Percentiles rank a stretch among this genome's conserved stretches.
phyloP scores from a whole-genome alignment of 75 land plant genomes.

The Sequoiadendron giganteum region DNA sequence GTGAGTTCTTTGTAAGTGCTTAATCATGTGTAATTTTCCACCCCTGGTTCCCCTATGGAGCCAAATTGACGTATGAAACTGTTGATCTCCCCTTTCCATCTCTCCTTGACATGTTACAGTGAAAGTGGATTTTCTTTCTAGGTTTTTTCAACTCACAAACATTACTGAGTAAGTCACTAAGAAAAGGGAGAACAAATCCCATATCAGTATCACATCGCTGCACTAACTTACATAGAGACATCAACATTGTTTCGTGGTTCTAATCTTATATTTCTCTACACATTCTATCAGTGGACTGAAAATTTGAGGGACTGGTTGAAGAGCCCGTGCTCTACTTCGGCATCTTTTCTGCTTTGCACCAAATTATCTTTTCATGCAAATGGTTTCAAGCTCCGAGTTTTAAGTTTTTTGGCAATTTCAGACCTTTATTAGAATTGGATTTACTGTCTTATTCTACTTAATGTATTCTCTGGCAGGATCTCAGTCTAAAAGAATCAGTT shows the following conservation, averaged over 20 bases:
- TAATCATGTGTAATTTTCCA: not conserved
- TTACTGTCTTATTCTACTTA: not conserved
- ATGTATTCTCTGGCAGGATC: constrained; percentile 20
- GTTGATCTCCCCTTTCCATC: not conserved
- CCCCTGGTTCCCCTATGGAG: not conserved
- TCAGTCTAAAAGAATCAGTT: constrained; percentile 32
- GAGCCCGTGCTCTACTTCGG: not conserved
- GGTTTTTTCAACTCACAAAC: not conserved
- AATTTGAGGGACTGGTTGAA: not conserved
- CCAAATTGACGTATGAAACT: not conserved
- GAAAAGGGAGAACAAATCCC: too few relatives aligned
- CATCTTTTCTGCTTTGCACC: not conserved
- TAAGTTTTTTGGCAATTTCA: not conserved
- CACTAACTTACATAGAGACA: not conserved
- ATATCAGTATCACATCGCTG: too few relatives aligned
- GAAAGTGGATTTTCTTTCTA: not conserved
- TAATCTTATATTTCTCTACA: not conserved
- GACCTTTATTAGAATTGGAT: not conserved
- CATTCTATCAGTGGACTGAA: not conserved
- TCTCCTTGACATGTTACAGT: not conserved
- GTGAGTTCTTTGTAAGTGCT: too few relatives aligned
- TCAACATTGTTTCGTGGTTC: not conserved
- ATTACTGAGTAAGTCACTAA: not conserved
- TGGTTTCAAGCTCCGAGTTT: not conserved
- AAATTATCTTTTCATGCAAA: not conserved